Percentiles rank a stretch among this genome's conserved stretches.
These are phyloP conservation scores for Hemileccinum hortonii DNA, from an alignment of 1,284 basidiomycete genomes.

Conservation along the genomic window DNA sequence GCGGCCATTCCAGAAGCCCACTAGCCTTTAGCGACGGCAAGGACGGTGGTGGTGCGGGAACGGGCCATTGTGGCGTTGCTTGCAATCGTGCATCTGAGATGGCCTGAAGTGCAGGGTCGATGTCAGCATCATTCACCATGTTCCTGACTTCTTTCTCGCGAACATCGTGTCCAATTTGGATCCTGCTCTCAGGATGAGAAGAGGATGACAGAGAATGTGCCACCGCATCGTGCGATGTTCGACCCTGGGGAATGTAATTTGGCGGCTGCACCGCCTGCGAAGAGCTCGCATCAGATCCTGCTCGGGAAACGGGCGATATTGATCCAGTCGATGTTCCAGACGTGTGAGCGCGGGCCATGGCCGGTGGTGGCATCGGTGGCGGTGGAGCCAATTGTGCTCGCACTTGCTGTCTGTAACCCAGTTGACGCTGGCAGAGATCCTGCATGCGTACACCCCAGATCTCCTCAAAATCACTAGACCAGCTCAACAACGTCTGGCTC, in stretches of 20 bases:
- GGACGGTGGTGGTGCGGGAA: constrained; percentile 34
- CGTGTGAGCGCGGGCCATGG: constrained; percentile 16
- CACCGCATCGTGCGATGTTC: constrained; percentile 19
- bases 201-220: constrained; percentile 14
- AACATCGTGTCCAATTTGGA: constrained; percentile 18
- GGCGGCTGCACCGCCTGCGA: constrained; percentile 12
- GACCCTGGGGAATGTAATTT: constrained; percentile 15
- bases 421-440: constrained; percentile 32
- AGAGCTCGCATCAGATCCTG: constrained; percentile 20
- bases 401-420: constrained; percentile 12
- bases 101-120: constrained; percentile 34
- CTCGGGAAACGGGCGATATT: constrained; percentile 22
- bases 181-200: constrained; percentile 21
- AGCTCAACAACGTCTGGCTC: constrained; percentile 47
- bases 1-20: constrained; percentile 60
- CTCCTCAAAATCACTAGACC: constrained; percentile 61
- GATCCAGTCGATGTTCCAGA: constrained; percentile 16
- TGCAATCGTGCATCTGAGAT: constrained; percentile 21
- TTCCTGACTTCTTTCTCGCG: constrained; percentile 28
- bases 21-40: constrained; percentile 72
- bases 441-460: constrained; percentile 58
- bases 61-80: constrained; percentile 11
- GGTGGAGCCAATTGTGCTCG: constrained; percentile 18
- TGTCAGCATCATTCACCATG: constrained; percentile 25
- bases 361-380: constrained; percentile 18